Base-by-base conservation (phyloP, 148 eudicot genomes). In the Amaranthus palmeri region DNA sequence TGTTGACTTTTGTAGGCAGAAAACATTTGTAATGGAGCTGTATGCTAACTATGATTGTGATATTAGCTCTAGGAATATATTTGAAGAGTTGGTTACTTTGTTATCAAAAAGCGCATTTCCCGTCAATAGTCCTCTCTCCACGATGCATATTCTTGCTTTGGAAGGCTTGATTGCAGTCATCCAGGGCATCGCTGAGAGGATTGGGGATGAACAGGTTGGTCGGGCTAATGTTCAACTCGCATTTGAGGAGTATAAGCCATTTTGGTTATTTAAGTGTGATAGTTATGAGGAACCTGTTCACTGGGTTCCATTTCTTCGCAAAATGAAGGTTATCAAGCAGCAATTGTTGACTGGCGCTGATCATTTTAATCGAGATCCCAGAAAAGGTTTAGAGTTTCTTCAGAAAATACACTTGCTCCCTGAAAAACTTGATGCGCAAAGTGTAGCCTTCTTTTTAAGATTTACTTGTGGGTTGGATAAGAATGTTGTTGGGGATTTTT, bases 1-100 rank as follows among this genome's bases (percentile, higher is more conserved):
- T 76, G 95, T 91, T 83, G 98, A 93, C 81, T 88, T 93, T 74
- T 93, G 98, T 65, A 91, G 97, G 84, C 97, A 93, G 84, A 85
- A 83, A 75, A 75, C 83, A 56, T 93, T 93, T 70, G 81, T 86
- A 83, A 81, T 79, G 47, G 98, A 91, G 76, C 81, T 93, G 92
- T 93, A 89, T 86, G 92, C 95, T 62, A 91, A 93, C 77, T 85
- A 82, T 64, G 98, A 93, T 72, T 89, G 98, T 69, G 96, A 93
- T 75, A 88, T 93, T 75, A 83, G 91, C 36, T 91, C 97, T 72
- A 73, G 88, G 73, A 91, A 93, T 76, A 80, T 93, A 45, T 93
- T 89, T 76, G 98, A 93, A 83, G 97, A 87, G 62, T 83, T 91
- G 64, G 89, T 88, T 61, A 91, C 89, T 78, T 77, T 91, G 81